Evolutionary conservation across 2,329 filamentous ascomycete species (phyloP).

Genomic region (Catunica adiposa): DNA sequence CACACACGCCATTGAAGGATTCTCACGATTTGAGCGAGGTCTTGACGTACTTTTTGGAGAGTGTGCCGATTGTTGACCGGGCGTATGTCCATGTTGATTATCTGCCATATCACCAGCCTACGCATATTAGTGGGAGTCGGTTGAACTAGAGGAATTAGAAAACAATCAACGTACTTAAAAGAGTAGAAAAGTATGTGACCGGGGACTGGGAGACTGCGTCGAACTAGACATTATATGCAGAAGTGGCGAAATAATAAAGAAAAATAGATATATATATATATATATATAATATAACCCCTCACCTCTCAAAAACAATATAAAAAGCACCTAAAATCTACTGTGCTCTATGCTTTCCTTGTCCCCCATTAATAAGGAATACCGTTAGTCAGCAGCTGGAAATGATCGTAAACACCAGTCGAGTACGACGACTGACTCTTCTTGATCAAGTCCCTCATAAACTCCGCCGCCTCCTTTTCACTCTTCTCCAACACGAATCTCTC

Average conservation of each 20-base stretch:
- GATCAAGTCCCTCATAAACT: constrained; percentile 80
- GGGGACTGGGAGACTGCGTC: neutral
- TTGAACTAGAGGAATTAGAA: constrained; percentile 6
- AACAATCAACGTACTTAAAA: neutral
- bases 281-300: neutral
- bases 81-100: constrained; percentile 55
- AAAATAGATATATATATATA: neutral
- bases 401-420: constrained; percentile 88
- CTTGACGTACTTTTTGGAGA: constrained; percentile 71
- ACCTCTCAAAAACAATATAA: neutral
- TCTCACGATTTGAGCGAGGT: constrained; percentile 65
- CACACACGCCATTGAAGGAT: constrained; percentile 57
- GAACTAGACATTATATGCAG: no score
- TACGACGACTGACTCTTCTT: constrained; percentile 82
- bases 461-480: constrained; percentile 80
- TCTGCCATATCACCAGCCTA: constrained; percentile 43
- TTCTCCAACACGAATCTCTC: constrained; percentile 87
- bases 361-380: constrained; percentile 95
- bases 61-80: constrained; percentile 60
- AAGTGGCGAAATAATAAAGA: neutral
- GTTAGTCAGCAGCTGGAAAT: constrained; percentile 93
- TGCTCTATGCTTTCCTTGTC: constrained; percentile 2
- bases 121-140: constrained; percentile 29
- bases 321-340: neutral
- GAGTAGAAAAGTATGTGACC: neutral